Base-by-base conservation (phyloP, 345 rosid species). In the Reutealis trisperma region DNA sequence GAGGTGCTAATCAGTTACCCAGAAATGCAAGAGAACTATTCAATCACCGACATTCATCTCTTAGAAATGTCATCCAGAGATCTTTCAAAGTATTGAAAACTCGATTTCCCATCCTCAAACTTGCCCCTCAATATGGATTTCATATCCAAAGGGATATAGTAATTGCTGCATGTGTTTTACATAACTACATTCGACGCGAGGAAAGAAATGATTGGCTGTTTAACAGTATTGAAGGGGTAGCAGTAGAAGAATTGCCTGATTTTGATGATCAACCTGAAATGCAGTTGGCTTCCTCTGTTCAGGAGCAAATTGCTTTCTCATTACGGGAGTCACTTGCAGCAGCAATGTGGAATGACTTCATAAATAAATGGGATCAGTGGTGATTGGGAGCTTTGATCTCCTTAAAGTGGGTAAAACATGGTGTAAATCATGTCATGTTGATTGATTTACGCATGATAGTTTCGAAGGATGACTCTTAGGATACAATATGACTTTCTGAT, bases 91-190 rank as follows among this genome's bases (percentile, higher is more conserved):
- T 88, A 75, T 81, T 93, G 83, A 93, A 85, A 80, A 73, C 87
- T 32, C 84, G 97, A 58, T 93, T 92, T 82, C 94, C 97, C 4
- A 89, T 92, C 66, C 91, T 90, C 71, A 90, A 87, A 85, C 89
- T 90, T 5, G 89, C 92, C 25, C 87, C 93, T 19, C 97, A 86
- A 37, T 91, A 93, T 75, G 88, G 87, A 22, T 91, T 90, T 73
- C 86, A 88, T 64, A 80, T 93, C 70, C 98, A 93, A 83, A 90
- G 98, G 84, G 98, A 92, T 81, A 83, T 93, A 70, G 97, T 92
- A 65, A 89, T 92, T 71, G 98, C 91, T 58, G 85, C 94, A 0
- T 90, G 97, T 72, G 90, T 89, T 73, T 78, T 91, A 32, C 98
- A 93, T 73, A 93, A 91, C 81, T 91, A 74, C 83, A 83, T 91